These are phyloP conservation scores for Yarrowia sp. DNA, from an alignment of 805 yeast genomes.

Conservation along the genomic window DNA sequence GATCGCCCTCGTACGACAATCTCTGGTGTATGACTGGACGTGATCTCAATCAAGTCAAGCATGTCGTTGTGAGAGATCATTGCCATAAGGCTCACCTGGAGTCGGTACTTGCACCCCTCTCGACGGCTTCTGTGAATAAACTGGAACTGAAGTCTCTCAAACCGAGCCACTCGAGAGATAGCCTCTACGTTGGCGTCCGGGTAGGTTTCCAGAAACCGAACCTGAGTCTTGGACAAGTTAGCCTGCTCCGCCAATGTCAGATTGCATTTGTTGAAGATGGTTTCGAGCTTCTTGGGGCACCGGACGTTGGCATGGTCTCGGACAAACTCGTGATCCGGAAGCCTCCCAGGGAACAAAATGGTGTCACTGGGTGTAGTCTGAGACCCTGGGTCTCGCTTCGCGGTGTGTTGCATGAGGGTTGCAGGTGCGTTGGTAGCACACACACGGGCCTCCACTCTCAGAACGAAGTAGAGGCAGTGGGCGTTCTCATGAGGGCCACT, in stretches of 20 bases:
- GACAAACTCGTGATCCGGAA: slow-evolving; percentile 21
- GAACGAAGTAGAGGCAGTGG: slow-evolving; percentile 17
- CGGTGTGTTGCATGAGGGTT: slow-evolving; percentile 28
- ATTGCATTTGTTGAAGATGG: slow-evolving; percentile 13
- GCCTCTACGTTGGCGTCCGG: slow-evolving; percentile 13
- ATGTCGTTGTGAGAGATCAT: slow-evolving; percentile 11
- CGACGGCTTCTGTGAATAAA: slow-evolving; percentile 31
- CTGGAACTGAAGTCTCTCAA: slow-evolving; percentile 37
- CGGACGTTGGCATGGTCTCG: slow-evolving; percentile 29
- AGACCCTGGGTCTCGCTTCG: slow-evolving; percentile 34
- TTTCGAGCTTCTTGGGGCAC: slow-evolving; percentile 20
- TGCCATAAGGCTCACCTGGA: slow-evolving; percentile 27
- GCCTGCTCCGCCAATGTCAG: slow-evolving; percentile 12
- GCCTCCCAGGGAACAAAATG: slow-evolving; percentile 20
- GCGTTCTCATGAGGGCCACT: slow-evolving; percentile 16
- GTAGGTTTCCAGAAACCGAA: slow-evolving; percentile 22
- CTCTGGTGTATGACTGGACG: slow-evolving; percentile 9
- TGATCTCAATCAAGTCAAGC: slow-evolving; percentile 10
- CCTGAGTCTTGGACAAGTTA: not conserved
- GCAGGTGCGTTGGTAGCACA: slow-evolving; percentile 4
- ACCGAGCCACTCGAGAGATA: slow-evolving; percentile 20
- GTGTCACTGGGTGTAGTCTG: slow-evolving; percentile 20
- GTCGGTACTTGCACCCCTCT: slow-evolving; percentile 34
- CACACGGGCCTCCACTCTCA: slow-evolving; percentile 25
- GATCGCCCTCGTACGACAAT: slow-evolving; percentile 29